These are phyloP conservation scores for Orbilia ellipsospora DNA, from an alignment of 2,329 filamentous ascomycete genomes.

Conservation along the genomic window DNA sequence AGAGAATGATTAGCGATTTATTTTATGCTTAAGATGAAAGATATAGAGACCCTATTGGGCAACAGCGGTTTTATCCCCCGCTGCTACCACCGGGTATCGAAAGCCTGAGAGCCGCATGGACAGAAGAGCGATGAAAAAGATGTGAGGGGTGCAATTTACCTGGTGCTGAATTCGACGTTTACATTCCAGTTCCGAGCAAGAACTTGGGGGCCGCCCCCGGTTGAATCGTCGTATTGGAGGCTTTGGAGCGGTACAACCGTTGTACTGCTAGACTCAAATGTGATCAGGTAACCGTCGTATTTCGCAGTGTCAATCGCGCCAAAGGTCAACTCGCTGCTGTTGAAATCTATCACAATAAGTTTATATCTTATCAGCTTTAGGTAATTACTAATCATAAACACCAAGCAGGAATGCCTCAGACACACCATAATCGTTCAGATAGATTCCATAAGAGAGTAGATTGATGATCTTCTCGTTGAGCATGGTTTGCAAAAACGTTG, in stretches of 20 bases:
- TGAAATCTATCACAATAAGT: conserved; percentile 20
- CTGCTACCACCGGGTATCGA: too few species aligned
- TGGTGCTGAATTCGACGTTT: conserved; percentile 49
- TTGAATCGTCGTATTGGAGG: conserved; percentile 24
- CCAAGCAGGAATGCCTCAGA: background rate
- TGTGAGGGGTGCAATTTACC: too few species aligned
- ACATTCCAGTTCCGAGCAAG: conserved; percentile 39
- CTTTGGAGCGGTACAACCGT: conserved; percentile 32
- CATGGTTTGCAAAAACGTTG: conserved; percentile 44
- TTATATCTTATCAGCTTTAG: conserved; percentile 1
- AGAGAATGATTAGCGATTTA: too few species aligned
- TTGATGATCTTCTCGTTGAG: conserved; percentile 43
- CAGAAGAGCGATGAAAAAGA: too few species aligned
- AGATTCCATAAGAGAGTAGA: conserved; percentile 47
- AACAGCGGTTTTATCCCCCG: too few species aligned
- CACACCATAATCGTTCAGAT: conserved; percentile 51
- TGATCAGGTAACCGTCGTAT: conserved; percentile 42
- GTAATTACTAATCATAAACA: background rate
- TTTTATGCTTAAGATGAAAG: too few species aligned
- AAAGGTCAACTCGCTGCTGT: conserved; percentile 52
- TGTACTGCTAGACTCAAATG: conserved; percentile 29
- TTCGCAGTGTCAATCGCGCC: conserved; percentile 50
- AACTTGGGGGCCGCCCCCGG: conserved; percentile 4
- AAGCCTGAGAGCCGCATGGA: too few species aligned
- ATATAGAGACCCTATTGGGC: too few species aligned